Percentiles rank a stretch among this genome's conserved stretches.
Conservation (phyloP, 306 rosid species). For the Cicer arietinum region DNA sequence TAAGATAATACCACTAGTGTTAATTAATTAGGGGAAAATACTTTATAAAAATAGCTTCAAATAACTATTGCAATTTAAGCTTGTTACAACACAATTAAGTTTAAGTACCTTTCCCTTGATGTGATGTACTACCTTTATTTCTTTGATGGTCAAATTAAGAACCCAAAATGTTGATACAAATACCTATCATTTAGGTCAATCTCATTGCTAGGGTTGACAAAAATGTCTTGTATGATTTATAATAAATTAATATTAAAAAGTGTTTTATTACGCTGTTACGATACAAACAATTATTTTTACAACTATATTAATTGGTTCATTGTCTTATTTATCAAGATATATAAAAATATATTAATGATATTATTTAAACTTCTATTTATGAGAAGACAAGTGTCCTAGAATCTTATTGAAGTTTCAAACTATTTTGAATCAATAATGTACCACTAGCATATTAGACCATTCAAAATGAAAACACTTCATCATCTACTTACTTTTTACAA, state of each 20-base stretch:
- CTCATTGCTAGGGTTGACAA: background rate
- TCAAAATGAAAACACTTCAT: too few relatives aligned
- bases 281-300: too few relatives aligned
- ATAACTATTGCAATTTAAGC: background rate
- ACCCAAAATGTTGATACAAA: background rate
- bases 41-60: constrained; percentile 19
- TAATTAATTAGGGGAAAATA: background rate
- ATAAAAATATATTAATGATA: too few relatives aligned
- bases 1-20: background rate
- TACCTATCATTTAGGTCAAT: background rate
- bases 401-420: too few relatives aligned
- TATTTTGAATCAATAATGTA: too few relatives aligned
- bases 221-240: background rate
- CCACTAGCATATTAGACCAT: too few relatives aligned
- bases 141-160: constrained; percentile 15
- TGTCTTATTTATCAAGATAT: too few relatives aligned
- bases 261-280: too few relatives aligned
- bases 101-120: background rate
- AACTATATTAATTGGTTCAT: too few relatives aligned
- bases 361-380: too few relatives aligned
- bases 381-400: too few relatives aligned
- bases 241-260: background rate
- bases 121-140: background rate
- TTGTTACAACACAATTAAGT: background rate
- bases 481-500: too few relatives aligned